phyloP scores from a whole-genome alignment of 176 grass and related monocot species.

The Stipa capillata region DNA sequence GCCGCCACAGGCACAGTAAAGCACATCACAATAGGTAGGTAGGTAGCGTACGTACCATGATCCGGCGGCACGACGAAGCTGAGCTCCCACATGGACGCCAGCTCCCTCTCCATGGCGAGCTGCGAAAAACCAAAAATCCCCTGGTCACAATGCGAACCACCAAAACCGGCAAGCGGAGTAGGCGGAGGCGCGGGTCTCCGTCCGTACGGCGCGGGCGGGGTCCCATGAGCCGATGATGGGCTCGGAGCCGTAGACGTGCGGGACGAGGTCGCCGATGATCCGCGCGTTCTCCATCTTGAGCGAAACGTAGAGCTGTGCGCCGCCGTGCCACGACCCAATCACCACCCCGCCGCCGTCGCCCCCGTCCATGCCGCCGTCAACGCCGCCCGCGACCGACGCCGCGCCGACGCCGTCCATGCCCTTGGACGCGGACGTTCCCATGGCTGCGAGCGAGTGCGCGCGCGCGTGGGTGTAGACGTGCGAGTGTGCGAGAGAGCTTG shows the following conservation, averaged over 20 bases:
- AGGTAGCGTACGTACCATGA: constrained; percentile 46
- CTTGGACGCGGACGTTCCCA: constrained; percentile 56
- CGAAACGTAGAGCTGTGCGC: constrained; percentile 89
- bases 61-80: constrained; percentile 93
- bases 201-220: constrained; percentile 59
- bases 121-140: background rate
- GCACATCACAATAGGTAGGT: background rate
- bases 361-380: background rate
- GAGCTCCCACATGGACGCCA: constrained; percentile 96
- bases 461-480: background rate
- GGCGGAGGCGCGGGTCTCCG: background rate
- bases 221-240: constrained; percentile 94
- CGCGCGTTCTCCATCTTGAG: constrained; percentile 94
- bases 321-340: constrained; percentile 64
- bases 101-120: constrained; percentile 92
- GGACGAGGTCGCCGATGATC: constrained; percentile 78
- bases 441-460: background rate
- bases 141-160: background rate
- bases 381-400: background rate
- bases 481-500: no score
- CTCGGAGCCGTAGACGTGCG: constrained; percentile 91
- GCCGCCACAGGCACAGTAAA: background rate
- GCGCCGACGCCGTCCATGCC: constrained; percentile 2
- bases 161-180: background rate
- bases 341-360: constrained; percentile 19